Evolutionary conservation across 192 early-diverging fungal species (phyloP), one percentile per base, ranked within the genome.

Genomic region (Neocallimastix lanati): DNA sequence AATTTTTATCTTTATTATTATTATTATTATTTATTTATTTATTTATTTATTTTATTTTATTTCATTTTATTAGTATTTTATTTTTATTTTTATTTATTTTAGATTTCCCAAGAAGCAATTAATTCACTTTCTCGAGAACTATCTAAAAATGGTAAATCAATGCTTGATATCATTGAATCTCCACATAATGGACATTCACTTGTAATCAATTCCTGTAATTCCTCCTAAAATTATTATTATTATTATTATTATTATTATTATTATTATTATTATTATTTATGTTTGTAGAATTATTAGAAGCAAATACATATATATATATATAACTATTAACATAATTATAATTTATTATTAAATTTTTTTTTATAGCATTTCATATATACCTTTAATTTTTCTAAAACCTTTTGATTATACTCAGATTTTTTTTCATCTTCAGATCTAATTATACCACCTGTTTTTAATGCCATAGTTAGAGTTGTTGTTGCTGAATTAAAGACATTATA

Each of bases 141-240:
- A 36, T 84, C 83, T 28, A 95, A 83, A 82, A 98, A 96, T 16
- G 93, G 92, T 78, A 90, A 86, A 58, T 93, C 93, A 29, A 97
- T 91, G 14, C 92, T 90, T 79, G 92, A 92, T 80, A 99, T 96
- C 93, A 98, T 98, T 28, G 92, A 83, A 80, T 99, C 98, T 16
- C 97, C 95, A 77, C 98, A 99, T n/a, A 98, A 83, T 28, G 94
- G 85, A 85, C 98, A 99, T 84, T 99, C 96, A 25, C 87, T 85
- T 7, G 93, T 92, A 2, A 96, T 85, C 38, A 95, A 84, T 9
- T 92, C 84, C 77, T 96, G 93, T 77, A 94, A 83, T 80, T 94
- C 92, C 81, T 93, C 90, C 86, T 88, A 81, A 28, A 82, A 76
- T 4, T 37, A n/a, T n/a, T n/a, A n/a, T n/a, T n/a, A n/a, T n/a